Conservation (phyloP, 208 protist species). For the Leishmania gerbilli region DNA sequence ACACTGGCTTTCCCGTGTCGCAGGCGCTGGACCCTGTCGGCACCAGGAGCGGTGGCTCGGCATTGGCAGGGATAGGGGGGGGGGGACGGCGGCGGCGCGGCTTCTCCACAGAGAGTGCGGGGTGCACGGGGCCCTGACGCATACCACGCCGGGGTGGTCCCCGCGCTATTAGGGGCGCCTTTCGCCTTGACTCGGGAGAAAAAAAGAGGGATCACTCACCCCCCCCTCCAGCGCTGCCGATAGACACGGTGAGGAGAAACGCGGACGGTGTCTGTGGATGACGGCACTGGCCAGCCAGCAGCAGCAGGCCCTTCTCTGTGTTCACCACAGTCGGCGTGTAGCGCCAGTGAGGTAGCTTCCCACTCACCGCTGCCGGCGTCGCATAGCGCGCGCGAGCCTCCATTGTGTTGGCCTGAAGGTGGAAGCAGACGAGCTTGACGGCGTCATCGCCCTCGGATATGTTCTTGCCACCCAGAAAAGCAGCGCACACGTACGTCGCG, state of each 20-base stretch:
- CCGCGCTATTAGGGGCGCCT: background rate
- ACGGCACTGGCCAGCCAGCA: slow-evolving; percentile 71
- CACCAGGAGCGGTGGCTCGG: no score
- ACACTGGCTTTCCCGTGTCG: background rate
- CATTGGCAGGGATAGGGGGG: no score
- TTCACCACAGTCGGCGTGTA: slow-evolving; percentile 56
- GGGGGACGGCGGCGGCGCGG: no score
- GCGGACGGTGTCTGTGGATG: slow-evolving; percentile 50
- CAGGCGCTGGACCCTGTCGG: no score
- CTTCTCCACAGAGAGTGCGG: background rate
- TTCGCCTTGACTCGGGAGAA: background rate
- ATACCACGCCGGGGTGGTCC: background rate
- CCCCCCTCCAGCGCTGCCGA: background rate
- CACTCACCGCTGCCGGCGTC: slow-evolving; percentile 2
- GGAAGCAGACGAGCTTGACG: slow-evolving; percentile 42
- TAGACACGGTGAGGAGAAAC: slow-evolving; percentile 29
- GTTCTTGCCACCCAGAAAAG: slow-evolving; percentile 77
- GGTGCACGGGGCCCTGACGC: background rate
- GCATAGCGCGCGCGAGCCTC: slow-evolving; percentile 11
- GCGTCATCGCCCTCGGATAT: slow-evolving; percentile 54
- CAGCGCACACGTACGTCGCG: slow-evolving; percentile 11
- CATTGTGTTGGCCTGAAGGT: background rate
- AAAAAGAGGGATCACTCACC: background rate
- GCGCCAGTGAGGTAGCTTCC: slow-evolving; percentile 57
- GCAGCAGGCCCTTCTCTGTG: slow-evolving; percentile 40